Evolutionary conservation across 164 flowering plant species (phyloP), one percentile per base, ranked within the genome.

Genomic region (Platanus orientalis): DNA sequence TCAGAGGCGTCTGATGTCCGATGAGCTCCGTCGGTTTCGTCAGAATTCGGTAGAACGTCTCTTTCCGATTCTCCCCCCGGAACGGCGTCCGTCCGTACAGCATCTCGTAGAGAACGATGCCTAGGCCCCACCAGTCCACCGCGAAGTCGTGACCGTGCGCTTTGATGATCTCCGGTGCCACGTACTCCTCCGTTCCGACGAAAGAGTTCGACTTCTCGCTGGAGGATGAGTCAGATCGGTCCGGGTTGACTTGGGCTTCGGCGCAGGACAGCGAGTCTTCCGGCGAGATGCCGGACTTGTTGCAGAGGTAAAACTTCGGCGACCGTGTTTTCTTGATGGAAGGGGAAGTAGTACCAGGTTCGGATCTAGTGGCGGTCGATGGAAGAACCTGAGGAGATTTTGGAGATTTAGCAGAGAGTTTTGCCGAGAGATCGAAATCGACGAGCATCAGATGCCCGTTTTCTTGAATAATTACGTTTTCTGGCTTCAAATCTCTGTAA

Each of bases 111-210:
- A 90, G 70, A 4, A 90, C 73, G 21, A 90, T 83, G 0, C 98
- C 98, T 1, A 88, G 70, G n/a, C 92, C 80, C 96, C 97, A 93
- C 92, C 89, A 87, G 61, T 93, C 98, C 34, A 88, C 96, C 4
- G 84, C 72, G 77, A 84, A 87, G 57, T 81, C 94, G 72, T 93
- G 98, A 40, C 94, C 96, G 55, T 76, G 40, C 1, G 94, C 94
- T 14, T 21, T 14, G n/a, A 90, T 75, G 47, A 93, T 67, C 76
- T 93, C 98, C 49, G 98, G 98, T 24, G 98, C 84, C 63, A 93
- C 86, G 77, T 93, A 93, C 73, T 93, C 97, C 77, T 88, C 92
- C 56, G 98, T 88, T n/a, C 98, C 98, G 2, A 90, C 98, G 74
- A 93, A 90, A 57, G 98, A 93, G 78, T 88, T 88, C 4, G 92